Evolutionary conservation across 352 stramenopile species (phyloP).

Genomic region (Globisporangium iwayamae): DNA sequence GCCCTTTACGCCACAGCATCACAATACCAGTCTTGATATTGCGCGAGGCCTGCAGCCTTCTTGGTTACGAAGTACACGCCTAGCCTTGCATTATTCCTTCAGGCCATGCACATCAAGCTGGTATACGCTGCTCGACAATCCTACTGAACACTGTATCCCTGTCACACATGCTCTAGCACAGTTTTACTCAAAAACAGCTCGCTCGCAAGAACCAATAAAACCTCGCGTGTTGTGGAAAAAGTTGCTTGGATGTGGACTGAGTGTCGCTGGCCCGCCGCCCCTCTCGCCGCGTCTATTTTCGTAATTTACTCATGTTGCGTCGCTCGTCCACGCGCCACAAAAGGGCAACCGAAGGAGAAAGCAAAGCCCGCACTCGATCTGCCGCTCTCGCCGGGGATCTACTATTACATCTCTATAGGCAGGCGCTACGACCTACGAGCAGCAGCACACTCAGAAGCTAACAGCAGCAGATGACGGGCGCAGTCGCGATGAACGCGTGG

Average conservation of each 20-base stretch:
- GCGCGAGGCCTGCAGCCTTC: too few relatives aligned
- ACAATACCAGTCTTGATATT: too few relatives aligned
- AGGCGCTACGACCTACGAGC: neutral
- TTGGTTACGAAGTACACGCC: too few relatives aligned
- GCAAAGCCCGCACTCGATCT: neutral
- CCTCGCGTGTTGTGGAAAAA: neutral
- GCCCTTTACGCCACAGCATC: neutral
- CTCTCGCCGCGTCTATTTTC: neutral
- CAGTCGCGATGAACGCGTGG: constrained; percentile 30
- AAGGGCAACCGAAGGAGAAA: constrained; percentile 3
- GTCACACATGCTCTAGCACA: neutral
- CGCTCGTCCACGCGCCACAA: neutral
- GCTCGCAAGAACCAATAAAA: neutral
- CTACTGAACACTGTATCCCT: neutral
- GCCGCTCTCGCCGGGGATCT: neutral
- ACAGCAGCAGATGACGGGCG: constrained; percentile 5
- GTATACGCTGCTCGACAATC: neutral
- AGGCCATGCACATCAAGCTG: too few relatives aligned
- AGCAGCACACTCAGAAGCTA: too few relatives aligned
- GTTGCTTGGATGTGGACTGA: neutral
- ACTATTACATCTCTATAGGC: neutral
- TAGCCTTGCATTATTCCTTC: too few relatives aligned
- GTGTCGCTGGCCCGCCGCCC: neutral
- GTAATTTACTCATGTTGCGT: too few relatives aligned
- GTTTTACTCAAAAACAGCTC: neutral